Conservation (phyloP, 805 yeast species). For the Vanderwaltozyma tropicalis region DNA sequence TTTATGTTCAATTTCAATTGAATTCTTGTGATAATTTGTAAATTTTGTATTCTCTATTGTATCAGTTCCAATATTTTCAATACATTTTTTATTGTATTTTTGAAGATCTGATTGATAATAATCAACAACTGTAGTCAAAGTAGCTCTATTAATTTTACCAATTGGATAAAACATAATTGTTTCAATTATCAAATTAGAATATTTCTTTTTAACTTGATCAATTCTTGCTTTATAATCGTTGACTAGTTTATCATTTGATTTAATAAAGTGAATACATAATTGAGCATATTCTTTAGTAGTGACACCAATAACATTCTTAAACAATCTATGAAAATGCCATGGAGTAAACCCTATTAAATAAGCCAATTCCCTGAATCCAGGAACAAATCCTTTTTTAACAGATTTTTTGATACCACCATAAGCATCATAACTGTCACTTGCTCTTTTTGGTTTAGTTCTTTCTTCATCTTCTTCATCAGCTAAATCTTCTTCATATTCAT, state of each 20-base stretch:
- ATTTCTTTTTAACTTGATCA: background rate
- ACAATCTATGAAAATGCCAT: constrained; percentile 90
- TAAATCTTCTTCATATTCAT: too few relatives aligned
- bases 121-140: background rate
- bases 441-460: background rate
- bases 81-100: background rate
- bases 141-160: background rate
- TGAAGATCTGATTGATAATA: background rate
- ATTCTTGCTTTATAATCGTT: background rate
- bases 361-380: constrained; percentile 81
- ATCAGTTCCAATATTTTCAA: background rate
- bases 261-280: constrained; percentile 22
- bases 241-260: background rate
- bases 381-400: constrained; percentile 60
- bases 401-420: constrained; percentile 11
- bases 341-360: constrained; percentile 74
- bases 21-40: background rate
- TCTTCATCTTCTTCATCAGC: background rate
- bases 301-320: constrained; percentile 73
- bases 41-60: background rate
- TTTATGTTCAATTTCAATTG: too few relatives aligned
- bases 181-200: background rate
- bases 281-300: constrained; percentile 88
- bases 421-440: constrained; percentile 2
- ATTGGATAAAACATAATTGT: background rate